These are phyloP conservation scores for Xenoacremonium recifei DNA, from an alignment of 2,329 filamentous ascomycete genomes.

Conservation along the genomic window DNA sequence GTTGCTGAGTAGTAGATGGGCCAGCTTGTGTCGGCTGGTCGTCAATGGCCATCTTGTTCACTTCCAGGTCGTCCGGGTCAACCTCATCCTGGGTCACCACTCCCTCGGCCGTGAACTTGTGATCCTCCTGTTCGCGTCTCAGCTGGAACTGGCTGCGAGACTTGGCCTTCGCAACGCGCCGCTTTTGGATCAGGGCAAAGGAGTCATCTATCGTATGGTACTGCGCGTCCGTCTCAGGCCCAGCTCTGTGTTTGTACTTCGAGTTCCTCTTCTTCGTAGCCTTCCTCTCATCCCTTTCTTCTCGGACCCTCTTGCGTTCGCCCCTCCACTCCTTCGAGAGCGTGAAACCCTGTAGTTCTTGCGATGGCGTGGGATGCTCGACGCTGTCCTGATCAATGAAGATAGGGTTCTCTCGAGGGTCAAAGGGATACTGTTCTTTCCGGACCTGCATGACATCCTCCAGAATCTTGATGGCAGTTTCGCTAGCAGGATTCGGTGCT, in stretches of 20 bases:
- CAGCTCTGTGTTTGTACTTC: not conserved
- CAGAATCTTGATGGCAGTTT: conserved; percentile 4
- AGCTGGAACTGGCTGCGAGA: not conserved
- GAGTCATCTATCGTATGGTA: not conserved
- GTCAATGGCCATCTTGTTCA: not conserved
- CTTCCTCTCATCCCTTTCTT: not conserved
- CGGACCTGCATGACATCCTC: conserved; percentile 10
- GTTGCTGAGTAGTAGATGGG: not conserved
- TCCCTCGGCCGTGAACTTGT: not conserved
- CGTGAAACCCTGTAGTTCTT: conserved; percentile 1
- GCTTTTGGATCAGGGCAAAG: not conserved
- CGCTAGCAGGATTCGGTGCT: not conserved
- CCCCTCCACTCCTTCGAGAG: not conserved
- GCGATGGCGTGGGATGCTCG: not conserved
- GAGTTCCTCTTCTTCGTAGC: conserved; percentile 1
- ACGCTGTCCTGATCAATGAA: conserved; percentile 6
- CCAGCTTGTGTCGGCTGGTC: conserved; percentile 3
- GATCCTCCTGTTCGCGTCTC: not conserved
- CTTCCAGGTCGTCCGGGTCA: not conserved
- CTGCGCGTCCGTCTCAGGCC: not conserved
- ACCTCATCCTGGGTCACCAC: not conserved
- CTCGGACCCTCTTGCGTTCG: conserved; percentile 1
- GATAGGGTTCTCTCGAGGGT: conserved; percentile 1
- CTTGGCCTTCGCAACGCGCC: conserved; percentile 2
- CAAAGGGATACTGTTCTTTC: conserved; percentile 9